Base-by-base conservation (phyloP, 306 rosid species). In the Sphenostylis stenocarpa region DNA sequence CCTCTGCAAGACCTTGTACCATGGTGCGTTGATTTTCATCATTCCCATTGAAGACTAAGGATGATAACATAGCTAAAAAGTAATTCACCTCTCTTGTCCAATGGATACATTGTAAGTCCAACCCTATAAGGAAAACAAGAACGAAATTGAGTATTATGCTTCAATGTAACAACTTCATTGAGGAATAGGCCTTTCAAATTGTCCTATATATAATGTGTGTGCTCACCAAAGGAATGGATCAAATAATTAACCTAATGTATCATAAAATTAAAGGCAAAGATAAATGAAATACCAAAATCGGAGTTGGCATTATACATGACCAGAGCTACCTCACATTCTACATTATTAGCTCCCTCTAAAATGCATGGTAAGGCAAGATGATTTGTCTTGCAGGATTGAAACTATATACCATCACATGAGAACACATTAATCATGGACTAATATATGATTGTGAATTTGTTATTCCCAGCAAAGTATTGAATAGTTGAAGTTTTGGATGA, bases 1-100 rank as follows among this genome's bases (percentile, higher is more conserved):
- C 75, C 2, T 75, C 44, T 15, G 73, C 81, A 3, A 83, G 69
- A 0, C 75, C 87, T 55, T 75, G 60, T 0, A 63, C 74, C 45
- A 70, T 52, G 34, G 49, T 8, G 33, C 23, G 12, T 21, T 68
- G 56, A 24, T 79, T 56, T 1, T 1, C 0, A 24, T 24, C 61
- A 29, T 45, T 43, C 2, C 75, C 84, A 33, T 62, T 70, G 48
- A 83, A 83, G 21, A n/a, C 3, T 33, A 79, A 61, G 39, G 6
- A 0, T 6, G 70, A 63, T 7, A 83, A 31, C 14, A 0, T 7
- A 15, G 16, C 23, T 6, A 83, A 5, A 45, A 69, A 75, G 1
- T 0, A 6, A 4, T 69, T 60, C 26, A 29, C 23, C 48, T 74
- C 68, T 9, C 8, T 34, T 62, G 68, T 62, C 68, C 68, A 62